phyloP scores from a whole-genome alignment of 495 filamentous ascomycete species.

The Immersiella caudata region DNA sequence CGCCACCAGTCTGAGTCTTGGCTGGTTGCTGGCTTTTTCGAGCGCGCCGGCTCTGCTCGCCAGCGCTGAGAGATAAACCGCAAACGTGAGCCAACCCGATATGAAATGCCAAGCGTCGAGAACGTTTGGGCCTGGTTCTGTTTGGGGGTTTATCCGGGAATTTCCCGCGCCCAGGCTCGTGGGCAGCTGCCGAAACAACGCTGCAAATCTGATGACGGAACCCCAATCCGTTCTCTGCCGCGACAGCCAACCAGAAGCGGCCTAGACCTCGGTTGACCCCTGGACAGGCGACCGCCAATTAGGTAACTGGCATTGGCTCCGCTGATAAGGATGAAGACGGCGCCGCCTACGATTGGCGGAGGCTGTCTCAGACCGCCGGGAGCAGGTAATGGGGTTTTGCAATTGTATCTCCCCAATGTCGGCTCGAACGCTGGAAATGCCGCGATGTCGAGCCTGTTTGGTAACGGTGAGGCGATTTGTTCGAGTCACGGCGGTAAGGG shows the following conservation, averaged over 20 bases:
- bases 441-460: neutral
- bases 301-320: neutral
- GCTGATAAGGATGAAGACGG: slow-evolving; percentile 1
- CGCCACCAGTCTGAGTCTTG: neutral
- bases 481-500: neutral
- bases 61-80: neutral
- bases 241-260: neutral
- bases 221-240: neutral
- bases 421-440: neutral
- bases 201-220: neutral
- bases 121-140: neutral
- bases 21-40: neutral
- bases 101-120: neutral
- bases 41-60: neutral
- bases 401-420: neutral
- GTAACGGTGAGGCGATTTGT: neutral
- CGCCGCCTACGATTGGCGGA: neutral
- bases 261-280: neutral
- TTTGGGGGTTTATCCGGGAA: neutral
- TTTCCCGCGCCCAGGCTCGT: neutral
- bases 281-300: neutral
- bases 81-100: neutral
- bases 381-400: neutral
- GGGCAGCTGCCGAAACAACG: neutral
- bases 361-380: neutral